A percentile compares a stretch with the other conserved stretches of the same genome.
These are phyloP conservation scores for Eucalyptus rudis DNA, from an alignment of 345 rosid genomes.

Conservation along the genomic window DNA sequence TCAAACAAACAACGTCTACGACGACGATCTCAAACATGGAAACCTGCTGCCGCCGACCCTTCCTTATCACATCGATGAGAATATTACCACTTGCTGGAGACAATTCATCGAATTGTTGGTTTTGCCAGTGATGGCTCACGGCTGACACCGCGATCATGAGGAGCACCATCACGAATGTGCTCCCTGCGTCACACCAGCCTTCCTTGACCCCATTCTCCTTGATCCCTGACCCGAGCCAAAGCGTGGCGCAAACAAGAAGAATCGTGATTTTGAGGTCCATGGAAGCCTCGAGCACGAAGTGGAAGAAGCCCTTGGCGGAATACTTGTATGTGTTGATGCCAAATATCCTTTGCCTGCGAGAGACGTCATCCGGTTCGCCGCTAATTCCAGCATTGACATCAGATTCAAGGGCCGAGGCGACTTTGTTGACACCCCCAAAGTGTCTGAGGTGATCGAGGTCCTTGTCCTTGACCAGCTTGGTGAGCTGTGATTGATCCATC, in stretches of 20 bases:
- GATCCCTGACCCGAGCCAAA: conserved; percentile 50
- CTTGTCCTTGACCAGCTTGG: conserved; percentile 29
- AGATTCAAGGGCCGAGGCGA: conserved; percentile 24
- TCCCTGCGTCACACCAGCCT: conserved; percentile 69
- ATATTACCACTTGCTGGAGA: too few relatives aligned
- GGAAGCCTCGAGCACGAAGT: conserved; percentile 34
- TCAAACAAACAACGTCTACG: too few relatives aligned
- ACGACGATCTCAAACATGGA: too few relatives aligned
- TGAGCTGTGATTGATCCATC: conserved; percentile 6
- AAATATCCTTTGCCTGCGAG: conserved; percentile 25
- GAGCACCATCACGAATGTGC: conserved; percentile 42
- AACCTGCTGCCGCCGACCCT: too few relatives aligned
- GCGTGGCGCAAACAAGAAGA: conserved; percentile 38
- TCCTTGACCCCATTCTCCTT: conserved; percentile 42
- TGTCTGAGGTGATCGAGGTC: conserved; percentile 6
- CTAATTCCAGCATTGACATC: conserved; percentile 17
- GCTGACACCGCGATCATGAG: conserved; percentile 39
- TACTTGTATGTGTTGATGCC: conserved; percentile 58
- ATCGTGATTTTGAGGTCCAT: conserved; percentile 35
- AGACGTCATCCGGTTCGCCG: conserved; percentile 11
- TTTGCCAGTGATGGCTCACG: conserved; percentile 31
- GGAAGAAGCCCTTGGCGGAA: conserved; percentile 27
- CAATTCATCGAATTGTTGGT: too few relatives aligned
- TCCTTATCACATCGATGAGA: too few relatives aligned
- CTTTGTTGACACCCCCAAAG: conserved; percentile 23